Conservation (phyloP, 139 green algal genomes). For the Chlorella vulgaris region DNA sequence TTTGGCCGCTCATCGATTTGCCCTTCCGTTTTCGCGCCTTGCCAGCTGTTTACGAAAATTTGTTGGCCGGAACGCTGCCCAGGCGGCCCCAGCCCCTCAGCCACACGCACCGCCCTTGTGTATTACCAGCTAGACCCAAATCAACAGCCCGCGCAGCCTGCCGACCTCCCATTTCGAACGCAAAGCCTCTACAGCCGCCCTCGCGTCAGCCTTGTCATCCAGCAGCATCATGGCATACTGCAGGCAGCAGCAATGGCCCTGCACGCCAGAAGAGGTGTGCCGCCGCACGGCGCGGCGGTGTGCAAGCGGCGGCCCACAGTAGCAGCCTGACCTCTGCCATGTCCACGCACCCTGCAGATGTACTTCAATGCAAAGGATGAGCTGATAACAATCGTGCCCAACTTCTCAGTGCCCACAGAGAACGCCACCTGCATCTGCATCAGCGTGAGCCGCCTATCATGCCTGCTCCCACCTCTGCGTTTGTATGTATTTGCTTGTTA, state of each 20-base stretch:
- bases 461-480: too few species aligned
- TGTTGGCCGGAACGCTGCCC: too few species aligned
- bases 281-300: neutral
- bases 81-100: too few species aligned
- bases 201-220: too few species aligned
- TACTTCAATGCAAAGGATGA: slow-evolving; percentile 91
- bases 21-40: too few species aligned
- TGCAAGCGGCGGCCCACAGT: neutral
- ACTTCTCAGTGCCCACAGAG: slow-evolving; percentile 72
- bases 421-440: slow-evolving; percentile 58
- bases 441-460: slow-evolving; percentile 57
- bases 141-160: neutral
- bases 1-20: too few species aligned
- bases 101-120: too few species aligned
- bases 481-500: too few species aligned
- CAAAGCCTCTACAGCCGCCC: neutral
- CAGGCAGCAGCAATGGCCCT: slow-evolving; percentile 1
- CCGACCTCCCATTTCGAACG: neutral
- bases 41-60: too few species aligned
- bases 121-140: too few species aligned
- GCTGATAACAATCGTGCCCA: slow-evolving; percentile 80
- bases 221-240: slow-evolving; percentile 7
- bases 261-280: slow-evolving; percentile 26
- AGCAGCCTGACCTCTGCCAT: neutral
- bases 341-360: slow-evolving; percentile 61